These are phyloP conservation scores for Stagonosporopsis rhizophila DNA, from an alignment of 2,329 filamentous ascomycete genomes.

Conservation along the genomic window DNA sequence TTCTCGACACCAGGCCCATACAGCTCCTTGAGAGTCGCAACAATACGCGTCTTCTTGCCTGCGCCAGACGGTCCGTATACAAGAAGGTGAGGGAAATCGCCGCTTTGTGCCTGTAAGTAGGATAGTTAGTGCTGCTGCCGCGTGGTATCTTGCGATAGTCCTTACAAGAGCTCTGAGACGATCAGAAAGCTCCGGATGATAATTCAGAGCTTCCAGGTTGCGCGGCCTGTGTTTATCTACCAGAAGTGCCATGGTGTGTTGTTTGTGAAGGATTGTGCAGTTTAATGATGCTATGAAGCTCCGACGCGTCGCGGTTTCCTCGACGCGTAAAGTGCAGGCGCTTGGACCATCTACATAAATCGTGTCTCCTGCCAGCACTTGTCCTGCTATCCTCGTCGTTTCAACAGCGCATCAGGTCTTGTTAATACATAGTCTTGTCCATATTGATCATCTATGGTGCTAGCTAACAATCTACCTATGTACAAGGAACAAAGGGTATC, in stretches of 20 bases:
- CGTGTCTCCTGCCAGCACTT: not conserved
- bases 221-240: conserved; percentile 73
- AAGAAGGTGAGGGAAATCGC: conserved; percentile 96
- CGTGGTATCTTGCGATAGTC: not conserved
- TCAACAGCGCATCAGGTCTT: no score
- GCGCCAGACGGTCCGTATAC: conserved; percentile 96
- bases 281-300: conserved; percentile 20
- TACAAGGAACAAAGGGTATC: conserved; percentile 1
- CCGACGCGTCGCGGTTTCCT: conserved; percentile 33
- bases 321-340: conserved; percentile 39
- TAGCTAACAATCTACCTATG: not conserved
- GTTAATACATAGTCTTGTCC: not conserved
- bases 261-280: conserved; percentile 10
- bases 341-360: conserved; percentile 1
- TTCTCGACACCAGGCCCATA: conserved; percentile 98
- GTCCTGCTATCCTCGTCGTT: not conserved
- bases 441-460: not conserved
- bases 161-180: conserved; percentile 84
- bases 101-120: conserved; percentile 78
- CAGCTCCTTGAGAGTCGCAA: conserved; percentile 92
- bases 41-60: conserved; percentile 96
- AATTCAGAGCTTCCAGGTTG: conserved; percentile 79
- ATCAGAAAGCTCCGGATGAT: conserved; percentile 87
- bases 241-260: conserved; percentile 64
- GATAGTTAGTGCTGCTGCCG: not conserved